Base-by-base conservation (phyloP, 306 rosid species). In the Sophora flavescens region DNA sequence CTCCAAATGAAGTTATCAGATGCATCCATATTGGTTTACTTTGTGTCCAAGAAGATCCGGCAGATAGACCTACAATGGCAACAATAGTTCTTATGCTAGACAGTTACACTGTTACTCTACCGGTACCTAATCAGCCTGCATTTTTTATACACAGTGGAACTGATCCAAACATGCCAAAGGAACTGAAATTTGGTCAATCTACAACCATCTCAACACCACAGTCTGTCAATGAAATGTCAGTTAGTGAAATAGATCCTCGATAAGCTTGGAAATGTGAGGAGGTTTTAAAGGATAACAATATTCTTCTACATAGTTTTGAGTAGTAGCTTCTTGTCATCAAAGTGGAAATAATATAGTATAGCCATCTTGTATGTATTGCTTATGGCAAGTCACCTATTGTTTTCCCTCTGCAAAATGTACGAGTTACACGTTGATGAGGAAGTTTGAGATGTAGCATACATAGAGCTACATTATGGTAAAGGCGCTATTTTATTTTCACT, bases 11-110 rank as follows among this genome's bases (percentile, higher is more conserved):
- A 78, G 81, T 81, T 35, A 45, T 63, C 8, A 81, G 78, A 74
- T 81, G 85, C 53, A 63, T 84, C 72, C 85, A 84, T 64, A 77
- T 80, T 52, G 88, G 85, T 18, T 73, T 84, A 17, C 82, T 84
- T 0, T 84, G 80, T 67, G 82, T 84, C 51, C 88, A 85, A 30
- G 88, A 84, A 52, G 81, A 81, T 74, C 83, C 88, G 16, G 78
- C 12, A 1, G 68, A 73, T 3, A 81, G 88, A 17, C 88, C 88
- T 11, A 44, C 83, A 10, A 85, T 84, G 85, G 71, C 85, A 16
- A 9, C 81, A 9, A 36, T 81, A 42, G 42, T 73, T 57, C 64
- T 73, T 9, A 78, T 82, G 88, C 88, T 85, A 3, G 70, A 68
- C 2, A 69, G 79, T 58, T 18, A 16, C 42, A 8, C 86, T 4